These are phyloP conservation scores for Thalassiosira exigua DNA, from an alignment of 352 stramenopile genomes.

Conservation along the genomic window DNA sequence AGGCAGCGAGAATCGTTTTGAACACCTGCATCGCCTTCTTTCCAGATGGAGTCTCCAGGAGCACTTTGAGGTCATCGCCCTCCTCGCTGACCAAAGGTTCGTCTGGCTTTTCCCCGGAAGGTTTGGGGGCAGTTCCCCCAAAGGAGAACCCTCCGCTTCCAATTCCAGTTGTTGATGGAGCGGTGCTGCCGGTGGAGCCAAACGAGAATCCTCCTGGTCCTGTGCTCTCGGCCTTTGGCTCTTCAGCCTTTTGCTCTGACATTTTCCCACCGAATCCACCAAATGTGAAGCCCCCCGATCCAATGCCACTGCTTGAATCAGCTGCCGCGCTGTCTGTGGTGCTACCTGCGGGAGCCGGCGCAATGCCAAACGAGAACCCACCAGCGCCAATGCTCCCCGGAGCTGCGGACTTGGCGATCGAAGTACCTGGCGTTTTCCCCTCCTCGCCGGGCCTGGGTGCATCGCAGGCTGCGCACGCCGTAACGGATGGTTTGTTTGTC, in stretches of 20 bases:
- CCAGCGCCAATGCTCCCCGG: slow-evolving; percentile 56
- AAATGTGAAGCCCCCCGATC: slow-evolving; percentile 29
- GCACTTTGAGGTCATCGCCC: slow-evolving; percentile 17
- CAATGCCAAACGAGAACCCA: slow-evolving; percentile 60
- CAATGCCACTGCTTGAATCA: too few relatives aligned
- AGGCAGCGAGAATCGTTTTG: slow-evolving; percentile 61
- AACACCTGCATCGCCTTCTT: slow-evolving; percentile 82
- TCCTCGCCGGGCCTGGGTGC: slow-evolving; percentile 67
- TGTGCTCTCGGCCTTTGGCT: slow-evolving; percentile 10
- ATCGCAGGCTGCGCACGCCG: slow-evolving; percentile 82
- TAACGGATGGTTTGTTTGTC: slow-evolving; percentile 61
- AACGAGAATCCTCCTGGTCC: slow-evolving; percentile 52
- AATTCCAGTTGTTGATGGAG: slow-evolving; percentile 3
- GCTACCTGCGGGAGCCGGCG: too few relatives aligned
- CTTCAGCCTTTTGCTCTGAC: too few relatives aligned
- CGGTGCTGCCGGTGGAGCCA: slow-evolving; percentile 31
- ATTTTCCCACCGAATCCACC: too few relatives aligned
- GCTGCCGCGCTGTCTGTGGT: too few relatives aligned
- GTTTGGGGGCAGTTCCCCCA: slow-evolving; percentile 24
- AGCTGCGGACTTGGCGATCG: neutral
- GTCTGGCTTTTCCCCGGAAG: slow-evolving; percentile 9
- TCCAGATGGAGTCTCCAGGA: slow-evolving; percentile 25
- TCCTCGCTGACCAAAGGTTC: too few relatives aligned
- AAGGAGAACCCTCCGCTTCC: slow-evolving; percentile 41
- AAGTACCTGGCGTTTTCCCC: slow-evolving; percentile 1